Base-by-base conservation (phyloP, 2,329 filamentous ascomycete species). In the Annulohypoxylon truncatum region DNA sequence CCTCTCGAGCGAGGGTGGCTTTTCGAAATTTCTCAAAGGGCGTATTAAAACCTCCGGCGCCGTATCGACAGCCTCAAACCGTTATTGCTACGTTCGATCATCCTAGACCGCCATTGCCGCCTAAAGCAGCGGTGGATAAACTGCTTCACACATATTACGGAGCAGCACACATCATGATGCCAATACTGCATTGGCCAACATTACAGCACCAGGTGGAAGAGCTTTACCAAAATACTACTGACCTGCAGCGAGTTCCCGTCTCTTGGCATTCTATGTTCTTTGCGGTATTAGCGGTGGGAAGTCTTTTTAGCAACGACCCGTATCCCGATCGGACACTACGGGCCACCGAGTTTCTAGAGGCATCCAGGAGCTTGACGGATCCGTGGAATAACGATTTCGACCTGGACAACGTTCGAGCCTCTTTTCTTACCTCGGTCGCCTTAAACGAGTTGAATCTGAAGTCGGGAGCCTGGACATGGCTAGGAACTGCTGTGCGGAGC, bases 381-480 rank as follows among this genome's bases (percentile, higher is more conserved):
- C 89, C 92, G 0, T 97, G 94, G 92, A 89, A 89, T 68, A 91
- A 97, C 72, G 87, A 92, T 31, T 88, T 92, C 69, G 88, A 87
- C 1, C 83, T 97, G 20, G 92, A 96, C 70, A 88, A 94, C 74
- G 92, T 89, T 1, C 87, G 93, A 54, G 84, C 89, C 0, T 84
- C 92, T 10, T 82, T 96, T 22, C 83, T 98, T 15, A 85, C 91
- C 47, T 90, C 92, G 64, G 85, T 97, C 22, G 96, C 91, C 69
- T 85, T 97, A 38, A 90, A 90, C 70, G 96, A 98, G 79, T 89
- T 92, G 79, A 97, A 97, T 74, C 82, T 94, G 53, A 94, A 92
- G 77, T 93, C 93, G 2, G 89, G 92, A 0, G 93, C 93, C 10
- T 97, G 92, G 88, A 89, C 89, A 15, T 97, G 93, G 92, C 83